These are phyloP conservation scores for Pseudozyma pruni DNA, from an alignment of 1,284 basidiomycete genomes.

Conservation along the genomic window DNA sequence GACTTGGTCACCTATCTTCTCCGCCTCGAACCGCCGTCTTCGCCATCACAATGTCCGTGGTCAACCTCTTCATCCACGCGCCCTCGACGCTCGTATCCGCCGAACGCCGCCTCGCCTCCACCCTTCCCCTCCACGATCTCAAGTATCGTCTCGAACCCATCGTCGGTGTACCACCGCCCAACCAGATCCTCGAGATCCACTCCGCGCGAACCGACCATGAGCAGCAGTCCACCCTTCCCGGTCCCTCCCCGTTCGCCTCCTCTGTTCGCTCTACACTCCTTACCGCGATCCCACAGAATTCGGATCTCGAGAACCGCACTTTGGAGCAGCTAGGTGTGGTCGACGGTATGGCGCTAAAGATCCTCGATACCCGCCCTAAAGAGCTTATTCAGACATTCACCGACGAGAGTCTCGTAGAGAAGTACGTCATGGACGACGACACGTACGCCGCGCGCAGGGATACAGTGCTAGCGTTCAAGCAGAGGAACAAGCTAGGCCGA, in stretches of 20 bases:
- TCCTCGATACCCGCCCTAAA: constrained; percentile 67
- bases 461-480: constrained; percentile 89
- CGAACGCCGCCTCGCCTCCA: constrained; percentile 52
- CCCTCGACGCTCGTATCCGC: constrained; percentile 54
- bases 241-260: constrained; percentile 15
- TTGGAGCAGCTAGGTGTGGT: constrained; percentile 79
- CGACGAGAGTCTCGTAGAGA: constrained; percentile 86
- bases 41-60: constrained; percentile 40
- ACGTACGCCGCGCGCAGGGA: constrained; percentile 81
- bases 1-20: background rate
- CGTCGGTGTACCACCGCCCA: constrained; percentile 79
- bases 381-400: constrained; percentile 81
- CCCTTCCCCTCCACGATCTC: constrained; percentile 46
- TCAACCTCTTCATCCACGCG: constrained; percentile 56
- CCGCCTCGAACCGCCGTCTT: background rate
- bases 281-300: constrained; percentile 70
- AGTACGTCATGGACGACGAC: constrained; percentile 86
- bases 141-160: constrained; percentile 86
- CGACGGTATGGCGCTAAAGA: constrained; percentile 80
- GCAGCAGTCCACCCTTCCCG: constrained; percentile 36
- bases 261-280: constrained; percentile 71
- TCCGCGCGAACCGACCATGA: constrained; percentile 67
- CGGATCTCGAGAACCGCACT: constrained; percentile 75
- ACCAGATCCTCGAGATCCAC: constrained; percentile 71
- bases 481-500: constrained; percentile 86